Base-by-base conservation (phyloP, 1,284 basidiomycete species). In the Chalciporus sp. region DNA sequence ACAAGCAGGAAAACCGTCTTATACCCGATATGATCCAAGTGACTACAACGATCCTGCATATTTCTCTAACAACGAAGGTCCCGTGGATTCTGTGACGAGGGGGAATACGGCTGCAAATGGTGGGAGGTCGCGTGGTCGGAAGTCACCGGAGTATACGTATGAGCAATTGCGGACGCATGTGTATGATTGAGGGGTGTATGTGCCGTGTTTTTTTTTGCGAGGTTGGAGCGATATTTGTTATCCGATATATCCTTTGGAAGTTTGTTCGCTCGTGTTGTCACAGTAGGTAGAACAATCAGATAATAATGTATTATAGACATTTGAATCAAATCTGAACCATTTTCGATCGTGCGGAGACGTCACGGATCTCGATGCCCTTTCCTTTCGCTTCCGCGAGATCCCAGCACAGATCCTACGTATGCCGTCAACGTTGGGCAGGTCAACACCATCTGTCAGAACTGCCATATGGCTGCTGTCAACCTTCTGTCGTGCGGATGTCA, bases 31-130 rank as follows among this genome's bases (percentile, higher is more conserved):
- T 27, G 37, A 71, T 27, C 67, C 69, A 1, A 46, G 10, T 33
- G 9, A 52, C 47, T 70, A 71, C 55, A 58, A 67, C 7, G 62
- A 69, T 28, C 60, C 57, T 23, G 60, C 66, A 0, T 64, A 64
- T 39, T 41, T 69, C 0, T 58, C 52, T 1, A 67, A 66, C 55
- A 60, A 19, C 19, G 67, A 71, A 12, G 64, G 60, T 1, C 44
- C 71, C 11, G 20, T 56, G 23, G 69, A 72, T 43, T 47, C 65
- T 33, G 52, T 56, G 12, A 69, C 63, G n/a, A 64, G 33, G 14
- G 55, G 56, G 8, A 67, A 67, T 39, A 71, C 65, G 42, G 41
- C 49, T 28, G 58, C 52, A 1, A 69, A 69, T n/a, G 61, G 53
- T 0, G 68, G 44, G 12, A 61, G 64, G 14, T 46, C 52, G 47